Evolutionary conservation across 331 rosid genomes (phyloP).

Genomic region (Dryas integrifolia): DNA sequence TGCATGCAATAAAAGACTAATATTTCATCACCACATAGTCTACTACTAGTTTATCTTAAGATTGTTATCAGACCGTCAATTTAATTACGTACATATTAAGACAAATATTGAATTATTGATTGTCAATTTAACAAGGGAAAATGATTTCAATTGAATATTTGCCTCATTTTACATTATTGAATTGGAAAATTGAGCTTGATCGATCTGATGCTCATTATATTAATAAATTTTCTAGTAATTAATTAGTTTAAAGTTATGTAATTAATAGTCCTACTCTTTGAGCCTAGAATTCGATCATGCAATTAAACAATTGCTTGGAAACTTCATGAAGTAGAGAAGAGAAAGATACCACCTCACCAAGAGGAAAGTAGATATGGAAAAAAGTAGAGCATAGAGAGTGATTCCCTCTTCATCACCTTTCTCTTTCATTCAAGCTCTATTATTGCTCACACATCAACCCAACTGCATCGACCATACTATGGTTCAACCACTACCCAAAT

Average conservation of each 20-base stretch:
- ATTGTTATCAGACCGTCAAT: too few species aligned
- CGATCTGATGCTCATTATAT: not conserved
- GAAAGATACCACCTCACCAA: slow-evolving; percentile 28
- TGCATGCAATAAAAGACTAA: too few species aligned
- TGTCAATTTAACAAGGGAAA: too few species aligned
- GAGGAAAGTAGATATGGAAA: slow-evolving; percentile 37
- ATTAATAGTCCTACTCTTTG: not conserved
- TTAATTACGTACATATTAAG: too few species aligned
- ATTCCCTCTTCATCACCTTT: slow-evolving; percentile 41
- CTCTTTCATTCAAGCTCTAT: slow-evolving; percentile 41
- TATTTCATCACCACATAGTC: too few species aligned
- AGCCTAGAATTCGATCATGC: slow-evolving; percentile 22
- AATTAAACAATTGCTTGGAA: slow-evolving; percentile 26
- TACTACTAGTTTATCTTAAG: too few species aligned
- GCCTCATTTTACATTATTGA: not conserved
- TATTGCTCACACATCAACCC: slow-evolving; percentile 52
- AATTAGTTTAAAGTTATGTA: not conserved
- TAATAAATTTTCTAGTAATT: too few species aligned
- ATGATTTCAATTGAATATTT: too few species aligned
- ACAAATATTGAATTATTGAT: too few species aligned
- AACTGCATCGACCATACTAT: slow-evolving; percentile 44
- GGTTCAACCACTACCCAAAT: slow-evolving; percentile 48
- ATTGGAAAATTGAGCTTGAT: not conserved
- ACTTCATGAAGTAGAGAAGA: slow-evolving; percentile 32
- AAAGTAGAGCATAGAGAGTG: slow-evolving; percentile 38